Percentiles rank a stretch among this genome's conserved stretches.
Evolutionary conservation across 2,329 filamentous ascomycete species (phyloP).

Genomic region (Hirsutella rhossiliensis): DNA sequence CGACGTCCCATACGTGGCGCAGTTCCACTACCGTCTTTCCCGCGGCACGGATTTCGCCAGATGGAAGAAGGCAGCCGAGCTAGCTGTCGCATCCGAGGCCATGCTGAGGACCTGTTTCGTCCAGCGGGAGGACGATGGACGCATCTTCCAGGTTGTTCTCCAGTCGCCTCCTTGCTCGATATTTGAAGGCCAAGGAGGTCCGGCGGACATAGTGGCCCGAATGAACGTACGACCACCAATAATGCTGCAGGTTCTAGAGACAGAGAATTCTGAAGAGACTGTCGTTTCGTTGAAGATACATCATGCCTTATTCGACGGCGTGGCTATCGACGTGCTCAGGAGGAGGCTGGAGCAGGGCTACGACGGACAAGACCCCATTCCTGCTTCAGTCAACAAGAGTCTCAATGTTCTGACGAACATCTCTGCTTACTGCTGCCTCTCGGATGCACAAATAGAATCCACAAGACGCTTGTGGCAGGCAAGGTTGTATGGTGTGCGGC

Average conservation of each 20-base stretch:
- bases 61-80: slow-evolving; percentile 7
- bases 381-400: background rate
- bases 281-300: slow-evolving; percentile 9
- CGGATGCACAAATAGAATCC: background rate
- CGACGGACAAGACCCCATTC: background rate
- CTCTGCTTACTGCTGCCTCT: background rate
- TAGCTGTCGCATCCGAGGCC: slow-evolving; percentile 7
- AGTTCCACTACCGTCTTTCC: slow-evolving; percentile 8
- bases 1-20: slow-evolving; percentile 9
- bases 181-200: slow-evolving; percentile 3
- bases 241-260: background rate
- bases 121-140: slow-evolving; percentile 5
- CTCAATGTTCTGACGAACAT: background rate
- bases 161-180: slow-evolving; percentile 1
- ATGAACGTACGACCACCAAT: slow-evolving; percentile 5
- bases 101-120: slow-evolving; percentile 10
- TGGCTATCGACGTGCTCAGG: slow-evolving; percentile 6
- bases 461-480: slow-evolving; percentile 2
- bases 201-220: slow-evolving; percentile 2
- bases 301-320: slow-evolving; percentile 11
- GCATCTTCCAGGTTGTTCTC: slow-evolving; percentile 10
- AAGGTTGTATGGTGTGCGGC: background rate
- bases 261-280: background rate
- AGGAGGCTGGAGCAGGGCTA: slow-evolving; percentile 6
- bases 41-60: slow-evolving; percentile 4